phyloP scores from a whole-genome alignment of 176 grass and related monocot species.

The Ensete glaucum region DNA sequence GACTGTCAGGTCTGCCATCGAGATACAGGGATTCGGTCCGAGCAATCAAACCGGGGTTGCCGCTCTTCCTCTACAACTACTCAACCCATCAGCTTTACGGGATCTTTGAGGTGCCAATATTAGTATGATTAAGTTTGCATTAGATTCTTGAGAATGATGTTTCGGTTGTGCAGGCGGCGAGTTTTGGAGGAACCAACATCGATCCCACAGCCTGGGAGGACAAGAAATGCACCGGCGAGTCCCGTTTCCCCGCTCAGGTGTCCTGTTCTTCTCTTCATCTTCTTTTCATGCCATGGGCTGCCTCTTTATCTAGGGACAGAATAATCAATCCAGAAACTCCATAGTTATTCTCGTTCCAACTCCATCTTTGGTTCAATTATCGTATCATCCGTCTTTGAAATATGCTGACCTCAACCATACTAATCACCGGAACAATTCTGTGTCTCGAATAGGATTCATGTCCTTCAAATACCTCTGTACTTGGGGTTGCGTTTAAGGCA shows the following conservation, averaged over 20 bases:
- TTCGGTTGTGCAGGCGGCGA: conserved; percentile 47
- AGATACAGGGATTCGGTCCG: conserved; percentile 95
- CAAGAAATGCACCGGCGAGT: conserved; percentile 94
- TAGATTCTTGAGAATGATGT: too few species aligned
- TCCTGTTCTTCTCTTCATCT: neutral
- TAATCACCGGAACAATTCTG: too few species aligned
- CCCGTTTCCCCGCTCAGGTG: conserved; percentile 93
- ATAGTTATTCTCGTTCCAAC: too few species aligned
- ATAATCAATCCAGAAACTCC: neutral
- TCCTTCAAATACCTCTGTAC: too few species aligned
- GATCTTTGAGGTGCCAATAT: conserved; percentile 62
- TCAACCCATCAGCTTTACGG: conserved; percentile 98
- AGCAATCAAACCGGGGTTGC: conserved; percentile 80
- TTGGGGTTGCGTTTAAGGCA: too few species aligned
- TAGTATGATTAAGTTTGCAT: too few species aligned
- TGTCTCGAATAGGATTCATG: too few species aligned
- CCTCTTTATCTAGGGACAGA: neutral
- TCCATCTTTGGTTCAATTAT: neutral
- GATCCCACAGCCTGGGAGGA: conserved; percentile 98
- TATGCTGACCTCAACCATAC: too few species aligned
- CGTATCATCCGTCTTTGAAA: too few species aligned
- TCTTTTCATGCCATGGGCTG: neutral
- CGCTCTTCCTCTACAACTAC: conserved; percentile 99
- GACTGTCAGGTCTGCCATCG: conserved; percentile 46
- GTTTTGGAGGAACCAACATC: conserved; percentile 94